Evolutionary conservation across 2,329 filamentous ascomycete species (phyloP), one percentile per base, ranked within the genome.

Genomic region (Epichloe coenophiala): DNA sequence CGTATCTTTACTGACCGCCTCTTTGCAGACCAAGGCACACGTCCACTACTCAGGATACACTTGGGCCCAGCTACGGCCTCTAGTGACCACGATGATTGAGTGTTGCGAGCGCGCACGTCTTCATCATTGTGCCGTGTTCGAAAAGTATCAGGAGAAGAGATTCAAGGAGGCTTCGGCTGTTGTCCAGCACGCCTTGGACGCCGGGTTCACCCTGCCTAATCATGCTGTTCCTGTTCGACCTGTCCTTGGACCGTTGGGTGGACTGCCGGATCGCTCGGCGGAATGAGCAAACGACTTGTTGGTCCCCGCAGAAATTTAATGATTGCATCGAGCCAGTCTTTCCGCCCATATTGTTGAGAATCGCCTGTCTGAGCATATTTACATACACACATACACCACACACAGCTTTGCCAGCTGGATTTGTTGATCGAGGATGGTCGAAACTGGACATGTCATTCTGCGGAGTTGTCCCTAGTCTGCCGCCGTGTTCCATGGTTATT

Each of bases 11-110:
- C 51, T 51, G 39, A 53, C 39, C 15, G 3, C 13, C 23, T 27
- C 27, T 31, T 21, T 27, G 37, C 38, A 94, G 88, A 83, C 84
- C 53, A 80, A 81, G 55, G 79, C 84, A 17, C 93, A 98, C 63
- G 83, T 93, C 37, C 83, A 94, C 69, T 97, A 95, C 70, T 95
- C 91, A 37, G 88, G 88, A 49, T 97, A 98, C 71, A 95, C 90
- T 2, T 89, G 86, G 70, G 70, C 73, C 44, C 93, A 98, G 67
- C 74, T 98, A 51, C 82, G 83, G 60, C 83, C 84, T 2, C 71
- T 96, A 38, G 76, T 96, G 45, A 73, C 75, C 13, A 82, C 87
- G 65, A 82, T 98, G 56, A 71, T 94, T 47, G 88, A 95, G 58
- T 97, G 91, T 71, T 95, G 89, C 68, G 82, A 88, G 54, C 77